Conservation (phyloP, 225 moss, liverwort and hornwort species). For the Pseudoscleropodium purum region DNA sequence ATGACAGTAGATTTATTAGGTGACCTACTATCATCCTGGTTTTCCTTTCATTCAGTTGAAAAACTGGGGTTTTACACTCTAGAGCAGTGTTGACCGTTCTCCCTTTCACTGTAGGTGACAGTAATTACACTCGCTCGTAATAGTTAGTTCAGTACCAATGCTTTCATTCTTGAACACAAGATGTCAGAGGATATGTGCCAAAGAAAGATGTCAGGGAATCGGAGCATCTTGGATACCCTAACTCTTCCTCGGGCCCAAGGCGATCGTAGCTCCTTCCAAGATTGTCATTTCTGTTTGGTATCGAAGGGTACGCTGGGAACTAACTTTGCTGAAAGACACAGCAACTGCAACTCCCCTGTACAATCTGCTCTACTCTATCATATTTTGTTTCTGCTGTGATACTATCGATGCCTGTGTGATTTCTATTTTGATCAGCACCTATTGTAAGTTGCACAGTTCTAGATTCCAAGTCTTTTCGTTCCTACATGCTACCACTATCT, state of each 20-base stretch:
- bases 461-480: not conserved
- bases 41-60: not conserved
- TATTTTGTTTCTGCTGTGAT: not conserved
- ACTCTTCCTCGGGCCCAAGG: not conserved
- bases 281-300: not conserved
- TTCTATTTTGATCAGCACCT: not conserved
- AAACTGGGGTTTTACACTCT: not conserved
- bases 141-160: not conserved
- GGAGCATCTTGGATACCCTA: not conserved
- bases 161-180: not conserved
- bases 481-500: not conserved
- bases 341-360: not conserved
- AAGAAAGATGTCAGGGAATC: not conserved
- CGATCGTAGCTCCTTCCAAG: not conserved
- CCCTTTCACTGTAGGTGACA: not conserved
- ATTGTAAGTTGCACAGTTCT: not conserved
- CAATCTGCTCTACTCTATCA: not conserved
- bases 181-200: not conserved
- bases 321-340: not conserved
- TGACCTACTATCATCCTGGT: not conserved
- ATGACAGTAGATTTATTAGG: not conserved
- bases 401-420: not conserved
- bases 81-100: not conserved
- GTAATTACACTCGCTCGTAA: not conserved
- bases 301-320: not conserved